Evolutionary conservation across 192 early-diverging fungal genomes (phyloP), one percentile per base, ranked within the genome.

Genomic region (Chytriomyces sp.): DNA sequence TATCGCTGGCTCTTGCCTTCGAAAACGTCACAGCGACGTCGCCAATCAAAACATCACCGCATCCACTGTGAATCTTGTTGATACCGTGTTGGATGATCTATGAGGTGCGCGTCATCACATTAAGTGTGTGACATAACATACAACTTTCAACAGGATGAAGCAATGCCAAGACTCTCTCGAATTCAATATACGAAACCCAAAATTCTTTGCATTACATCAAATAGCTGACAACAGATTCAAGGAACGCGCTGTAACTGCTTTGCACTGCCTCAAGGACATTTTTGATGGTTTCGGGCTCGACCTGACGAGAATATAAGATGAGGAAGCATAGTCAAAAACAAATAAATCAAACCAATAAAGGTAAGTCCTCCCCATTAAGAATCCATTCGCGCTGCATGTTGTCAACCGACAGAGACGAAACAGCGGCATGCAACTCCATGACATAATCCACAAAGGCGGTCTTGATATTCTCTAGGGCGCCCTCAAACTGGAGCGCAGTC

Each of bases 11-110:
- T 19, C 34, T 72, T 4, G 70, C 59, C 8, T 30, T 72, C 14
- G 19, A 72, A 40, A 59, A 63, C 10, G 19, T 40, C 12, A 64
- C n/a, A n/a, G 12, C 26, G 6, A 28, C 19, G 67, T 25, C 32
- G 33, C 62, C 19, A 44, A 72, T 19, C 19, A 49, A 8, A 19
- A 72, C 12, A 38, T 72, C 2, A 39, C 59, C 8, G 62, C 70
- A 26, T 64, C 70, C 10, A 72, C 70, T 5, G 70, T 72, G 33
- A 38, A 61, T n/a, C 39, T 72, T 10, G 37, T 63, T 30, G 70
- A 72, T 33, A 59, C 61, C 41, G 36, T 69, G 1, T n/a, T n/a
- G 22, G 58, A 70, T 14, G 55, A 55, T 8, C n/a, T 57, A 72
- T 72, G 70, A 68, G 65, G 65, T 68, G 5, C 10, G 5, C 1